Evolutionary conservation across 148 eudicot genomes (phyloP).

Genomic region (Gaultheria prostrata): DNA sequence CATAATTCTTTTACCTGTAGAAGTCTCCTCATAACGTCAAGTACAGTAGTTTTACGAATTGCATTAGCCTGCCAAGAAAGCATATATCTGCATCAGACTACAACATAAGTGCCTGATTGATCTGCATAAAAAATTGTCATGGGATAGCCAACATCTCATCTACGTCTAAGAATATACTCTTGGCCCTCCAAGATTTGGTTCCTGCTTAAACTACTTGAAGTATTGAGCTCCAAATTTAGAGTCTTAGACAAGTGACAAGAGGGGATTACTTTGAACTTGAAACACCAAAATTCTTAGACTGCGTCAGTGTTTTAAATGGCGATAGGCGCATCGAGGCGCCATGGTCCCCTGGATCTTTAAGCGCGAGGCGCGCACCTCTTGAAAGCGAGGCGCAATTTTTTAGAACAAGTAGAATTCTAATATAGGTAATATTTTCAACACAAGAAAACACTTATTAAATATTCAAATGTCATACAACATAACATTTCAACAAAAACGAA

Average conservation of each 20-base stretch:
- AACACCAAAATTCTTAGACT: not conserved
- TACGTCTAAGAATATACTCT: not conserved
- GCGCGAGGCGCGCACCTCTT: no score
- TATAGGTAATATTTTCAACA: no score
- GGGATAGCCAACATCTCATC: not conserved
- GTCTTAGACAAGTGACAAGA: not conserved
- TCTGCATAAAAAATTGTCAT: not conserved
- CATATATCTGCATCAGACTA: slow-evolving; percentile 9
- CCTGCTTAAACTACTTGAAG: not conserved
- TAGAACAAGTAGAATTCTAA: no score
- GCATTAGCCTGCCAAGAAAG: slow-evolving; percentile 78
- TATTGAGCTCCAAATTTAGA: not conserved
- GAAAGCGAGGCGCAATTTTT: no score
- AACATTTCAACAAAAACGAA: no score
- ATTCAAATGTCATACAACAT: no score
- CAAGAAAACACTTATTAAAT: no score
- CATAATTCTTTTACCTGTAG: slow-evolving; percentile 66
- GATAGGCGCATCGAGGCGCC: no score
- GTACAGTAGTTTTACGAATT: slow-evolving; percentile 91
- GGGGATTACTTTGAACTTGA: not conserved
- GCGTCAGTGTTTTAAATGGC: no score
- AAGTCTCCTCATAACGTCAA: slow-evolving; percentile 99
- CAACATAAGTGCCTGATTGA: slow-evolving; percentile 4
- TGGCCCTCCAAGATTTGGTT: not conserved
- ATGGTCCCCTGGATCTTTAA: no score